phyloP scores from a whole-genome alignment of 2,329 filamentous ascomycete species.

The Beauveria medogensis region DNA sequence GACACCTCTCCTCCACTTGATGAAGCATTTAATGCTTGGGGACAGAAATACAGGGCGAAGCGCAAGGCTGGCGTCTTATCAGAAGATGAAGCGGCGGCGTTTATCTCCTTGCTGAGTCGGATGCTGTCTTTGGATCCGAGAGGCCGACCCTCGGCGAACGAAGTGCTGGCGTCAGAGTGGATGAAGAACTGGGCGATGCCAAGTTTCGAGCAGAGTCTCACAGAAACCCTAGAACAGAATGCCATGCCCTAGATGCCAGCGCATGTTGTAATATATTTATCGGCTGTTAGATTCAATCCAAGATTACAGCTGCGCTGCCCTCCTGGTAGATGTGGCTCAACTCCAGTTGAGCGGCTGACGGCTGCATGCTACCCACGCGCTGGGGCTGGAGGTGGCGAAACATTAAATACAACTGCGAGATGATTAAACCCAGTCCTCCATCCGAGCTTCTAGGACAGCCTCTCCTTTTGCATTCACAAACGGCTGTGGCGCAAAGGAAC shows the following conservation, averaged over 20 bases:
- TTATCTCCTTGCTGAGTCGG: slow-evolving; percentile 23
- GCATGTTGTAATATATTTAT: neutral
- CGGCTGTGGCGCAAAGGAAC: too few species aligned
- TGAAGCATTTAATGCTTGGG: slow-evolving; percentile 21
- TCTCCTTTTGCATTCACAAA: too few species aligned
- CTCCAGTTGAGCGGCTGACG: too few species aligned
- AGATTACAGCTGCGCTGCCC: neutral
- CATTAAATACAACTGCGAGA: too few species aligned
- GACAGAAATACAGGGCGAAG: slow-evolving; percentile 17
- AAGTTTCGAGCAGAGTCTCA: slow-evolving; percentile 1
- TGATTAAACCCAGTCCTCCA: too few species aligned
- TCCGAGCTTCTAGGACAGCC: too few species aligned
- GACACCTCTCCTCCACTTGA: slow-evolving; percentile 18
- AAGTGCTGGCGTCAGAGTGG: slow-evolving; percentile 26
- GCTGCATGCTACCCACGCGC: too few species aligned
- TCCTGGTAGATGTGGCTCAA: too few species aligned
- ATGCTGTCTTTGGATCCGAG: slow-evolving; percentile 24
- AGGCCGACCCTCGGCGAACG: slow-evolving; percentile 20
- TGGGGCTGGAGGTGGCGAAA: too few species aligned
- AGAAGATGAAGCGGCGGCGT: slow-evolving; percentile 14
- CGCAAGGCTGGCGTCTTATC: slow-evolving; percentile 13
- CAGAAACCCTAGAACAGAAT: neutral
- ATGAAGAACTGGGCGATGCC: slow-evolving; percentile 24
- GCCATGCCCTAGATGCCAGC: neutral
- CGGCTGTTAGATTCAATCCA: neutral